phyloP scores from a whole-genome alignment of 2,329 filamentous ascomycete genomes.

The Trichoderma hamatum region DNA sequence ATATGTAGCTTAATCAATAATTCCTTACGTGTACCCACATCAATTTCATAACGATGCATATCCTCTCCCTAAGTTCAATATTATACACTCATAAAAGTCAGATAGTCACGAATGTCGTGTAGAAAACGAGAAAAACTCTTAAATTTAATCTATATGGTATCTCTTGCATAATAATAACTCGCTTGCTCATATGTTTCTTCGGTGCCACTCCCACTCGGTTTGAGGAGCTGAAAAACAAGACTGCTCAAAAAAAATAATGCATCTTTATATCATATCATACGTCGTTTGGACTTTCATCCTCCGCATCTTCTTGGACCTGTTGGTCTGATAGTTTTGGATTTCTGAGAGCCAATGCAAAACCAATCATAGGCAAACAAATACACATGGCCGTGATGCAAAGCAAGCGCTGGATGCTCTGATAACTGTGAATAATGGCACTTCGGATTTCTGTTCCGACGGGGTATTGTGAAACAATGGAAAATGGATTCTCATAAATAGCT shows the following conservation, averaged over 20 bases:
- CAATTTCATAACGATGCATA: not conserved
- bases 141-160: constrained; percentile 23
- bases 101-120: not conserved
- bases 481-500: constrained; percentile 44
- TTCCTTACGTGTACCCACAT: too few relatives aligned
- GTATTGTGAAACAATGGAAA: constrained; percentile 39
- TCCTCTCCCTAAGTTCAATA: not conserved
- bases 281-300: constrained; percentile 1
- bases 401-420: constrained; percentile 49
- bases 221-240: not conserved
- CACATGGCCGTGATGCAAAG: constrained; percentile 51
- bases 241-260: not conserved
- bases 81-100: not conserved
- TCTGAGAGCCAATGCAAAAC: constrained; percentile 46
- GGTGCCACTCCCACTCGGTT: not conserved
- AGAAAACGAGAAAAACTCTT: not conserved
- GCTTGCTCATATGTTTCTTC: not conserved
- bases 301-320: constrained; percentile 32
- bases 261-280: constrained; percentile 14
- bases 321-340: constrained; percentile 50
- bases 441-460: constrained; percentile 50
- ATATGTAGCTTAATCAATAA: not conserved
- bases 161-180: not conserved
- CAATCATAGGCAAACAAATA: constrained; percentile 52
- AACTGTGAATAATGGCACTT: constrained; percentile 48